Percentiles rank a stretch among this genome's conserved stretches.
Evolutionary conservation across 148 eudicot species (phyloP).

Genomic region (Persicaria tinctoria): DNA sequence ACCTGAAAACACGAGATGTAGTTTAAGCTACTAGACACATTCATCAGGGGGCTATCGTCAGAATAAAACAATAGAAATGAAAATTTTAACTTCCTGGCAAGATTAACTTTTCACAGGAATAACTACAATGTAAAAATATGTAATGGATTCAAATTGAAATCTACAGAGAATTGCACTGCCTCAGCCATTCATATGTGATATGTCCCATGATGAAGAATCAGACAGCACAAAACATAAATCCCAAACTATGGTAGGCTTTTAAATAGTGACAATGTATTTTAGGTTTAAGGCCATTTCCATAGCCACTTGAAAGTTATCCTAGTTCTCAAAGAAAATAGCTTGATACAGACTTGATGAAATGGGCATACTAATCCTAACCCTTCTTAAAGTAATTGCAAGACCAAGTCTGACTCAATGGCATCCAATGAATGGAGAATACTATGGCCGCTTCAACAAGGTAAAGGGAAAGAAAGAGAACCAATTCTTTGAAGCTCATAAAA

Average conservation of each 20-base stretch:
- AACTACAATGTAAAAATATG: background rate
- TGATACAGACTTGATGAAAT: background rate
- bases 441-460: background rate
- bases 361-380: background rate
- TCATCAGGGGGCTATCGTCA: background rate
- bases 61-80: background rate
- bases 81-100: background rate
- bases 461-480: background rate
- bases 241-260: background rate
- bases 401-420: background rate
- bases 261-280: background rate
- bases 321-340: background rate
- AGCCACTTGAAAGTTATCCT: background rate
- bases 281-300: background rate
- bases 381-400: background rate
- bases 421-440: background rate
- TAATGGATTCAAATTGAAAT: background rate
- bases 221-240: background rate
- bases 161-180: background rate
- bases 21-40: background rate
- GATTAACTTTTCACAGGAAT: background rate
- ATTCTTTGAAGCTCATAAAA: background rate
- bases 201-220: background rate
- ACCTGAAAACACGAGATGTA: slow-evolving; percentile 35
- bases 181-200: background rate